Evolutionary conservation across 768 basidiomycete genomes (phyloP).

Genomic region (Calocybe cyanea): DNA sequence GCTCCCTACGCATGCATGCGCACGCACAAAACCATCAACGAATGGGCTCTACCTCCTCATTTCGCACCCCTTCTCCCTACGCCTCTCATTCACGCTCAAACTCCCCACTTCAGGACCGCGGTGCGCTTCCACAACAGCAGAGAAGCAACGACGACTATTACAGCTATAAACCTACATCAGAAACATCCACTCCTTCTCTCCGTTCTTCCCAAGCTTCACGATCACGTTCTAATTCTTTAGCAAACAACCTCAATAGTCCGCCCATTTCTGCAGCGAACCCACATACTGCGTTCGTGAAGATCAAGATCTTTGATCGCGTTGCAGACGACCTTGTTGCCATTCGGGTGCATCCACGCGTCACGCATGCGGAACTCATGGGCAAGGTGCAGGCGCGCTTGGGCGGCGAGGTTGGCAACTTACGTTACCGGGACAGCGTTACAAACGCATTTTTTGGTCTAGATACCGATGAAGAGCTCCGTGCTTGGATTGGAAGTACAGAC

Average conservation of each 20-base stretch:
- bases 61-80: slow-evolving; percentile 36
- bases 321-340: slow-evolving; percentile 97
- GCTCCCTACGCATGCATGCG: slow-evolving; percentile 35
- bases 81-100: slow-evolving; percentile 40
- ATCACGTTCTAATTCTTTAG: slow-evolving; percentile 56
- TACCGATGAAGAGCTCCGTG: slow-evolving; percentile 58
- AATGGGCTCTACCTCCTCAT: slow-evolving; percentile 45
- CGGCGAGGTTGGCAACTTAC: slow-evolving; percentile 58
- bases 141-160: slow-evolving; percentile 24
- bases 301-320: slow-evolving; percentile 93
- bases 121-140: slow-evolving; percentile 26
- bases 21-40: slow-evolving; percentile 49
- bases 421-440: slow-evolving; percentile 72
- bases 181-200: slow-evolving; percentile 45
- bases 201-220: slow-evolving; percentile 54
- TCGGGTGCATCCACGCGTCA: slow-evolving; percentile 89
- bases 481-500: slow-evolving; percentile 76
- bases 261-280: slow-evolving; percentile 75
- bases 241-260: slow-evolving; percentile 58
- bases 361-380: slow-evolving; percentile 80
- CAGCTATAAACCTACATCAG: slow-evolving; percentile 25
- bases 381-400: slow-evolving; percentile 90
- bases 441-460: slow-evolving; percentile 62
- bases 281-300: slow-evolving; percentile 91
- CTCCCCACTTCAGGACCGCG: slow-evolving; percentile 32